These are phyloP conservation scores for Neofusicoccum ribis DNA, from an alignment of 2,329 filamentous ascomycete genomes.

Conservation along the genomic window DNA sequence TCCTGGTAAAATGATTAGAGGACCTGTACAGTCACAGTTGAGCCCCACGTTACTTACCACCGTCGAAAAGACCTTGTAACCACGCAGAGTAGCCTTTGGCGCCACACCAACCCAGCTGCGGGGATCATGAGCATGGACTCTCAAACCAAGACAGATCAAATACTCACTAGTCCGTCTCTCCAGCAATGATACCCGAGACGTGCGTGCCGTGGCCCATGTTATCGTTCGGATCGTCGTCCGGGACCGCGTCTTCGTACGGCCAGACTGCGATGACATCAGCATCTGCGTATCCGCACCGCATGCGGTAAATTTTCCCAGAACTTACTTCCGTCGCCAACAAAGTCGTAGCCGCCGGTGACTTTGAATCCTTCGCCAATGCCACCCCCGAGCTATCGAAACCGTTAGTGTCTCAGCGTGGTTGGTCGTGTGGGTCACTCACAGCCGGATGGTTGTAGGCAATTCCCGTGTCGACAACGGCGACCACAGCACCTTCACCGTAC, in stretches of 20 bases:
- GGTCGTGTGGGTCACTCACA: background rate
- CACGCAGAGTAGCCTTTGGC: conserved; percentile 2
- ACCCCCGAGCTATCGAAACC: conserved; percentile 55
- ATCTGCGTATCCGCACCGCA: background rate
- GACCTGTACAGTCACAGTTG: conserved; percentile 53
- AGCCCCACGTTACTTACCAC: conserved; percentile 41
- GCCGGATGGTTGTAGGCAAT: conserved; percentile 8
- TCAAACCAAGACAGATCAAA: conserved; percentile 22
- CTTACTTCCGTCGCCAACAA: conserved; percentile 55
- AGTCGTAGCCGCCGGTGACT: conserved; percentile 58
- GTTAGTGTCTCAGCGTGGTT: conserved; percentile 59
- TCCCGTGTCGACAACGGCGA: conserved; percentile 47
- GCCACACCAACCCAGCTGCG: conserved; percentile 40
- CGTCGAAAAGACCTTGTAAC: conserved; percentile 58
- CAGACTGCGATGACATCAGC: background rate
- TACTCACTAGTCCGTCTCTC: conserved; percentile 47
- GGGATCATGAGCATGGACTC: conserved; percentile 27
- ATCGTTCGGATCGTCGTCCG: conserved; percentile 56
- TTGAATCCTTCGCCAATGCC: conserved; percentile 63
- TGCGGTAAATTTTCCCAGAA: conserved; percentile 36
- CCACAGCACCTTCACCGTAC: conserved; percentile 48
- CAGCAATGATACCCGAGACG: conserved; percentile 60
- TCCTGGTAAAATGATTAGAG: background rate
- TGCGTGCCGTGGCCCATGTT: conserved; percentile 58
- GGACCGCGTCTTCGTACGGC: conserved; percentile 26